phyloP scores from a whole-genome alignment of 2,329 filamentous ascomycete species.

The Cladosporium sp. region DNA sequence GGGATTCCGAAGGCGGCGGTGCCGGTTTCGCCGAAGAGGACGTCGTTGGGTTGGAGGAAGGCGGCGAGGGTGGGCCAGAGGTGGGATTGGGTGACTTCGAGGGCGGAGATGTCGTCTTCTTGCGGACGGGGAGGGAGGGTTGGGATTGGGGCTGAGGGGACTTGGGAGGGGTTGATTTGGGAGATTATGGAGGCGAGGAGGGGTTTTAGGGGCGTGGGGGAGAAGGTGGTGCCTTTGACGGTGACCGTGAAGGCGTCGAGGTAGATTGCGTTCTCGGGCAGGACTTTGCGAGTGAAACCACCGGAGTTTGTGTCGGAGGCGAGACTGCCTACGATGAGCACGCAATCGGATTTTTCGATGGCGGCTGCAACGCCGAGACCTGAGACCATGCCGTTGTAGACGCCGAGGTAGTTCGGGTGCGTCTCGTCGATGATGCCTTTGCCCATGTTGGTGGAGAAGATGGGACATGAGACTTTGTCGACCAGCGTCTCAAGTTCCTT shows the following conservation, averaged over 20 bases:
- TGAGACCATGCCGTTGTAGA: slow-evolving; percentile 44
- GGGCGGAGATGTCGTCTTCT: slow-evolving; percentile 37
- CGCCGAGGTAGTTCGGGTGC: slow-evolving; percentile 41
- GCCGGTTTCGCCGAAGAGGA: slow-evolving; percentile 45
- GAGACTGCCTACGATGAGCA: slow-evolving; percentile 42
- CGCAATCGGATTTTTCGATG: slow-evolving; percentile 39
- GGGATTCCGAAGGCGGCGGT: slow-evolving; percentile 43
- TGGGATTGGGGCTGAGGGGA: slow-evolving; percentile 32
- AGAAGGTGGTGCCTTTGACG: slow-evolving; percentile 35
- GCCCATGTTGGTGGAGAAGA: slow-evolving; percentile 44
- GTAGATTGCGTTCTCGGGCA: slow-evolving; percentile 34
- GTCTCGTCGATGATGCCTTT: slow-evolving; percentile 47
- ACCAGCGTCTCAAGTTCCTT: slow-evolving; percentile 38
- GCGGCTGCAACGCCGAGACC: slow-evolving; percentile 40
- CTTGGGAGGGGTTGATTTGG: slow-evolving; percentile 24
- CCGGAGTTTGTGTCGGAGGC: slow-evolving; percentile 47
- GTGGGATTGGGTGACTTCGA: slow-evolving; percentile 45
- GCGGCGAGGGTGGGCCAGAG: slow-evolving; percentile 40
- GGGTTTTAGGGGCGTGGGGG: slow-evolving; percentile 40
- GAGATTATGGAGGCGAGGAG: slow-evolving; percentile 36
- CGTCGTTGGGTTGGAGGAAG: slow-evolving; percentile 41
- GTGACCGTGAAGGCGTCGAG: slow-evolving; percentile 42
- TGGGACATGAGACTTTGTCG: slow-evolving; percentile 38
- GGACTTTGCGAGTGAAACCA: slow-evolving; percentile 41
- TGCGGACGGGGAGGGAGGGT: slow-evolving; percentile 32